Evolutionary conservation across 495 filamentous ascomycete genomes (phyloP), one percentile per base, ranked within the genome.

Genomic region (Echria macrotheca): DNA sequence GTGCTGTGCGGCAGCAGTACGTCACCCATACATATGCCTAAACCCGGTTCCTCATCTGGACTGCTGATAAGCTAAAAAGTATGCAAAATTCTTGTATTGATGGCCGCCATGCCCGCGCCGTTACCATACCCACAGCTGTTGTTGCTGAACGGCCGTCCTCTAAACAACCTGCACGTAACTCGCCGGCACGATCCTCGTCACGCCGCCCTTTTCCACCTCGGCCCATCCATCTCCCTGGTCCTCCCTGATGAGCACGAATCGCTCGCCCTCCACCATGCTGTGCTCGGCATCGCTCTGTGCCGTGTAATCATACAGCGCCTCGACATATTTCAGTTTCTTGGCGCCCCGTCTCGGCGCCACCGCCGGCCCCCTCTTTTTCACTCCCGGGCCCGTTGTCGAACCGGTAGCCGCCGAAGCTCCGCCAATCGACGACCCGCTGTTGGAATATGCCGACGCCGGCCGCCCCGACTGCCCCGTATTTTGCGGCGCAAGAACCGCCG

Each of bases 171-270:
- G 86, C 47, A 98, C 79, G 68, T 96, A 98, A 67, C 87, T 93
- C 36, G 91, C 89, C 12, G 91, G 91, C 40, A 98, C 91, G 61
- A 87, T 95, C 70, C 84, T 90, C n/a, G 84, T 87, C 35, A 78
- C 69, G n/a, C 93, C 93, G 19, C 84, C 86, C 52, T 85, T 85
- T 72, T 96, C 93, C 11, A 98, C 93, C 69, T 96, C 91, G 8
- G 84, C 88, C 93, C 93, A 98, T 11, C 93, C 93, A 70, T 96
- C 93, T 1, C 93, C 93, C 9, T 80, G 74, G 63, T 97, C 89
- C 33, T 82, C 79, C 54, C 77, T 88, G 35, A 95, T 80, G 31
- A 96, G 65, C 17, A 96, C 93, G 59, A 98, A 96, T 44, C 83
- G 72, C 64, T 98, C 93, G 0, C 93, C 93, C 68, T 93, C 93